Evolutionary conservation across 148 eudicot genomes (phyloP).

Genomic region (Amaranthus cruentus): DNA sequence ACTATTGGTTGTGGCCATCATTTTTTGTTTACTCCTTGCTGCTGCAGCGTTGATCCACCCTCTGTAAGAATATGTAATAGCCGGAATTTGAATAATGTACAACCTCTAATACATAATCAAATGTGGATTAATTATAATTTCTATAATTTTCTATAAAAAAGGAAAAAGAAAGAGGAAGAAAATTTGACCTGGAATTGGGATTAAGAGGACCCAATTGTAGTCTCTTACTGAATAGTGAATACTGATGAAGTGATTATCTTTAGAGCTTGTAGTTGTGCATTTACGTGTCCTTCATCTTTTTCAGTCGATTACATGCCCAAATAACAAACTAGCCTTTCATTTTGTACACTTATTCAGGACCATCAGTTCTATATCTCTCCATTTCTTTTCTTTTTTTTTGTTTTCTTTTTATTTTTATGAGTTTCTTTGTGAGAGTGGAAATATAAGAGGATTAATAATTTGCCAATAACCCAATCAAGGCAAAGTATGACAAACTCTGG

Average conservation of each 20-base stretch:
- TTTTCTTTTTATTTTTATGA: too few relatives aligned
- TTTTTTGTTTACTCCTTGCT: not conserved
- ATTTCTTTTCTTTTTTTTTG: too few relatives aligned
- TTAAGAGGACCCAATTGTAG: not conserved
- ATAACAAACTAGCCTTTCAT: not conserved
- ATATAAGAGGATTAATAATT: too few relatives aligned
- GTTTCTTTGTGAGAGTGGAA: too few relatives aligned
- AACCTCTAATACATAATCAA: not conserved
- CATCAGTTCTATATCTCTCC: too few relatives aligned
- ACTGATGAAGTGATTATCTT: not conserved
- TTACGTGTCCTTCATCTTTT: not conserved
- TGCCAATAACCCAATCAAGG: too few relatives aligned
- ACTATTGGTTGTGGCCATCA: slow-evolving; percentile 4
- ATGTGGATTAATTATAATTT: too few relatives aligned
- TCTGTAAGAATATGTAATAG: not conserved
- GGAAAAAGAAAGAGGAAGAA: not conserved
- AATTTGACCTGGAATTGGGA: not conserved
- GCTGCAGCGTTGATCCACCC: not conserved
- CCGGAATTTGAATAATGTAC: too few relatives aligned
- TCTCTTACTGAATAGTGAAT: not conserved
- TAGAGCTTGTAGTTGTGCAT: not conserved
- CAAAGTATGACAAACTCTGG: too few relatives aligned
- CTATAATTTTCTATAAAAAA: not conserved
- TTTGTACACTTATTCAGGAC: too few relatives aligned
- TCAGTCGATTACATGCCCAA: not conserved